Evolutionary conservation across 2,329 filamentous ascomycete species (phyloP), one percentile per base, ranked within the genome.

Genomic region (Neofusicoccum laricinum): DNA sequence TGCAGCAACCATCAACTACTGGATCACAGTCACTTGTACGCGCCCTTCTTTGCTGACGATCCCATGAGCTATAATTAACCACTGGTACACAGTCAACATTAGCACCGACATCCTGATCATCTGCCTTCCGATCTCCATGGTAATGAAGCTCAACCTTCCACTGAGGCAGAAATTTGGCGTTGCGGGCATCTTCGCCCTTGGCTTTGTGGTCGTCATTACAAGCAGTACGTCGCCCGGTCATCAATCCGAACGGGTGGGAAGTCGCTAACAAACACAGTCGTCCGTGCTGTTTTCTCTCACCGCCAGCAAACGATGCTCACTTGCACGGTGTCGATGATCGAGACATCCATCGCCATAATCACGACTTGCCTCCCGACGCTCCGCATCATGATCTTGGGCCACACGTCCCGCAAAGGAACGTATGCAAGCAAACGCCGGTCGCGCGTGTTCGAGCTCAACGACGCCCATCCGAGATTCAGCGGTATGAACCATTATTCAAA

Each of bases 341-440:
- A 77, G 59, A 75, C 74, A 0, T 68, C 76, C 3, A 73, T 79
- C 7, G 76, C 78, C 1, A 78, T 80, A 38, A 79, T 80, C 10
- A 76, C 76, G 1, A 72, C 75, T 2, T 78, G 75, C n/a, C 73
- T 79, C 0, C 77, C 77, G 11, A 64, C 43, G 19, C 58, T 38
- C 38, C 65, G 64, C n/a, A 36, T 61, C 38, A 14, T 64, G 14
- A 59, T 64, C 30, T 43, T 64, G 10, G 63, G 63, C 19, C 63
- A 64, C 34, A 61, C 63, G 2, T 64, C 63, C 10, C 63, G 53
- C 36, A 59, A 61, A 21, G 63, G 63, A 14, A 64, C 53, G 2
- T 64, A 64, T 17, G 51, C 53, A 8, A 64, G 53, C 45, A 11
- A 15, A 6, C 51, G 25, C 5, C 40, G 50, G 19, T 57, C 50